A percentile compares a stretch with the other conserved stretches of the same genome.
Conservation (phyloP, 169 alveolate genomes). For the Haemoproteus tartakovskyi region DNA sequence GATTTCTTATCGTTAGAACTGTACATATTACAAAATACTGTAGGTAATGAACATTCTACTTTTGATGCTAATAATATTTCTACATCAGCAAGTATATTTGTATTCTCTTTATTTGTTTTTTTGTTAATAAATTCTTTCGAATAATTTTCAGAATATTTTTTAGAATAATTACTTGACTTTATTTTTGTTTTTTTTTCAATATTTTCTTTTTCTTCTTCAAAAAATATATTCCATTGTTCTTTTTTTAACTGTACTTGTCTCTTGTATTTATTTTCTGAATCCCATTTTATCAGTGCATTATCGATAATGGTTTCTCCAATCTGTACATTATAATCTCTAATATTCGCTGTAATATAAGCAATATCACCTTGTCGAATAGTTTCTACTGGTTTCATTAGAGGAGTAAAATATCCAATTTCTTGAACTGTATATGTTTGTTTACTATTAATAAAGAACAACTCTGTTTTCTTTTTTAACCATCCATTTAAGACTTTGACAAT, state of each 20-base stretch:
- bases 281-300: slow-evolving; percentile 4
- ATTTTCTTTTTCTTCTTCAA: not conserved
- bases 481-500: slow-evolving; percentile 81
- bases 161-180: not conserved
- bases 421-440: slow-evolving; percentile 61
- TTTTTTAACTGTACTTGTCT: slow-evolving; percentile 25
- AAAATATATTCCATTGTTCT: not conserved
- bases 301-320: slow-evolving; percentile 14
- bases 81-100: slow-evolving; percentile 4
- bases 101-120: not conserved
- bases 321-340: slow-evolving; percentile 38
- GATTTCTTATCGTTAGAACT: slow-evolving; percentile 82
- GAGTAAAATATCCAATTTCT: slow-evolving; percentile 76
- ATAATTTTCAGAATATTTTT: too few species aligned
- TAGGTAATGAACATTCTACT: slow-evolving; percentile 78
- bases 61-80: slow-evolving; percentile 27
- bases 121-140: not conserved
- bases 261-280: slow-evolving; percentile 2
- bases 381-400: slow-evolving; percentile 68
- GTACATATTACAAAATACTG: slow-evolving; percentile 90
- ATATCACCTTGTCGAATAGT: slow-evolving; percentile 61
- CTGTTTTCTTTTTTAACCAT: slow-evolving; percentile 66
- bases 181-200: too few species aligned
- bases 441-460: slow-evolving; percentile 69
- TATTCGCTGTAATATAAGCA: slow-evolving; percentile 42